Base-by-base conservation (phyloP, 306 rosid species). In the Sphenostylis stenocarpa region DNA sequence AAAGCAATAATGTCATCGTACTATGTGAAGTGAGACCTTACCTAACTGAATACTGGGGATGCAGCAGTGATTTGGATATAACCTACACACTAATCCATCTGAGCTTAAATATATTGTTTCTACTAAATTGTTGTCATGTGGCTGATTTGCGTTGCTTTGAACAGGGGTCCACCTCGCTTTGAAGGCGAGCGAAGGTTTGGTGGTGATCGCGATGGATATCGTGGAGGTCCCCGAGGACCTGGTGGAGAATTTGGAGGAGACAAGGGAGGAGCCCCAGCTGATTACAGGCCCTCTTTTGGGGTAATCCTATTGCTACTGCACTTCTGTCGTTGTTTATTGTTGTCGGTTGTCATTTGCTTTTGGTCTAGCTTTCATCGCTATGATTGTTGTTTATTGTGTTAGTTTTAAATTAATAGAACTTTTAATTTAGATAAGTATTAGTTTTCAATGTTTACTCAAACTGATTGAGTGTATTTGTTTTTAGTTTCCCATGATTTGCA, bases 211-310 rank as follows among this genome's bases (percentile, higher is more conserved):
- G 96, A 89, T 81, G 96, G 96, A 0, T 91, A 89, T 39, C 93
- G 93, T 39, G 93, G 91, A 77, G 96, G 88, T 79, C 90, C 91
- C 12, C 87, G 93, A 13, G 90, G 88, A 28, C 84, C 91, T 24
- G 77, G 82, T 26, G 96, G 96, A 48, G 96, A 91, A 3, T 89
- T 85, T 77, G 92, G 89, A 15, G 96, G 88, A 4, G 96, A 91
- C 39, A 91, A 91, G 72, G 93, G 91, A 58, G 93, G 96, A 78
- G 96, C 96, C 1, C 93, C 90, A 26, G 91, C 91, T 5, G 96
- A 91, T 14, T 91, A 85, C 87, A 82, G 87, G 43, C 96, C 96
- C 3, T 87, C 91, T 43, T 91, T 85, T 19, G 86, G 88, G 87
- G 93, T 89, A 85, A 80, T 47, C 15, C 31, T 24, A 24, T 10